These are phyloP conservation scores for Eucalyptus tenuipes DNA, from an alignment of 345 rosid species.

Conservation along the genomic window DNA sequence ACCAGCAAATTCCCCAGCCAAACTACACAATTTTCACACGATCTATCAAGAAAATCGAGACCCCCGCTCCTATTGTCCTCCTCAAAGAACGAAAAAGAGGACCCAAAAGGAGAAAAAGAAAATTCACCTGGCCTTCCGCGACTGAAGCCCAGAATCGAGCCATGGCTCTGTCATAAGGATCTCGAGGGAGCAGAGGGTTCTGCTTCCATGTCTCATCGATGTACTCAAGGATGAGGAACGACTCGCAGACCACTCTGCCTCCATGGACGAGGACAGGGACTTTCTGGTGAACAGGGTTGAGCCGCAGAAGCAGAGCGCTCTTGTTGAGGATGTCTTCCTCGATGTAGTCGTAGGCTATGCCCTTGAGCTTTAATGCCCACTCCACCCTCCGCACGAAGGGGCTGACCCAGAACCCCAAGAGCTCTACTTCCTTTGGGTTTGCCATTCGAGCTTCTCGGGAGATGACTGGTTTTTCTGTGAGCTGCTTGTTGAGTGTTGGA, in stretches of 20 bases:
- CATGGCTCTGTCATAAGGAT: conserved; percentile 17
- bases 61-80: not conserved
- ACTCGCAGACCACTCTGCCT: conserved; percentile 1
- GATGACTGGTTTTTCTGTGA: not conserved
- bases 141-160: conserved; percentile 27
- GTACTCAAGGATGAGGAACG: conserved; percentile 12
- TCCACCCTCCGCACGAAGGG: not conserved
- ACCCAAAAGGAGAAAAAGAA: not conserved
- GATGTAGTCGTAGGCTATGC: not conserved
- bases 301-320: conserved; percentile 1
- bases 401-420: not conserved
- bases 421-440: not conserved
- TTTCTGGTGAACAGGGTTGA: not conserved
- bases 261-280: conserved; percentile 13
- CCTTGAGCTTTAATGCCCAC: conserved; percentile 10
- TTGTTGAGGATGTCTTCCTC: conserved; percentile 6
- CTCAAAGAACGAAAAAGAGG: not conserved
- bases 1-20: not conserved
- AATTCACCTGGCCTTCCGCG: conserved; percentile 8
- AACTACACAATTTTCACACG: not conserved
- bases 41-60: not conserved
- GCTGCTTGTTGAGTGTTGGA: not conserved
- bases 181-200: conserved; percentile 14
- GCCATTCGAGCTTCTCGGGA: not conserved
- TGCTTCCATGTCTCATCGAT: conserved; percentile 24